Evolutionary conservation across 495 filamentous ascomycete genomes (phyloP), one percentile per base, ranked within the genome.

Genomic region (Lindgomyces ingoldianus): DNA sequence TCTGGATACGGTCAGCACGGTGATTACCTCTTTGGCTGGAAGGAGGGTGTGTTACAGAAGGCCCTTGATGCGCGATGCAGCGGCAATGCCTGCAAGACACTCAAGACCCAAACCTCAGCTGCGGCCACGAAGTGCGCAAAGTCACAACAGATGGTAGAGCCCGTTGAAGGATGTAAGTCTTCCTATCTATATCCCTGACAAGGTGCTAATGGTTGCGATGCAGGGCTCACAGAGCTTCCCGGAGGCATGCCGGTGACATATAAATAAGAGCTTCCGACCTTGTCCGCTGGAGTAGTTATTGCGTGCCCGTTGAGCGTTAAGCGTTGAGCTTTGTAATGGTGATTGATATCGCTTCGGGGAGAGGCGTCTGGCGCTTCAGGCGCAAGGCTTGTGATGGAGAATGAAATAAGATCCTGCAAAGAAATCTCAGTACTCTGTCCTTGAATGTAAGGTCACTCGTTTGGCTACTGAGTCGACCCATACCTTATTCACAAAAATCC

Each of bases 21-120:
- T 14, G 79, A 81, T 52, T 81, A 81, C 53, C 39, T 80, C 2
- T 81, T 80, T 64, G 79, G 78, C 1, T 83, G 80, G 79, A 83
- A 73, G 67, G 70, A 14, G 33, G 74, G 80, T 47, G 51, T 75
- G 6, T 73, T 81, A 3, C 79, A 81, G 73, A 72, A 72, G 41
- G 80, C 80, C 9, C 72, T 83, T 58, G 78, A 83, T 57, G 76
- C 74, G 22, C 68, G 78, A 24, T 83, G 80, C 70, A 71, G 65
- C 3, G 74, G 74, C 26, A 77, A 77, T 62, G 60, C 72, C 8
- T 81, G 80, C 67, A 66, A 53, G 0, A 66, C 67, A 21, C 64
- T 80, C 18, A 75, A 79, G 65, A 67, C 72, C n/a, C 79, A 81
- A 64, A 68, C 60, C 12, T 58, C 72, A 2, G 72, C 72, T 10